Evolutionary conservation across 345 rosid genomes (phyloP).

Genomic region (Euphorbia tirucalli): DNA sequence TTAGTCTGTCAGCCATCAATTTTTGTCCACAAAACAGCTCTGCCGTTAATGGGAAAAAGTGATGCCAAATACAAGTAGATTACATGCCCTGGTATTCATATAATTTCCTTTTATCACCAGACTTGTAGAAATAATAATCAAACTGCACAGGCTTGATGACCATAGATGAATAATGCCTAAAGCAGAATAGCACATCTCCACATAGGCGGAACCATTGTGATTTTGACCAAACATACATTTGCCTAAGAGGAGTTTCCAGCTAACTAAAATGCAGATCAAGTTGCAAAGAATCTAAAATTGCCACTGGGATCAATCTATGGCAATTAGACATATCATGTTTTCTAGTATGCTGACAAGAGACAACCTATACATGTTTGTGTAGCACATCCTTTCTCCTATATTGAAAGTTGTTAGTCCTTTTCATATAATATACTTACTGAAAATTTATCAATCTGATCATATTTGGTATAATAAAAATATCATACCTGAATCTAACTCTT

Average conservation of each 20-base stretch:
- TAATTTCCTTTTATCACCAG: not conserved
- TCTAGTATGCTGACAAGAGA: not conserved
- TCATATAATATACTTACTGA: not conserved
- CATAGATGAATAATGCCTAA: not conserved
- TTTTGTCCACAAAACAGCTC: not conserved
- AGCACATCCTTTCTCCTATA: not conserved
- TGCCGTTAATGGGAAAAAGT: not conserved
- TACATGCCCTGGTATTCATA: not conserved
- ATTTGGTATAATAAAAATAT: not conserved
- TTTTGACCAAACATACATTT: no score
- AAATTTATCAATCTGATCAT: conserved; percentile 9
- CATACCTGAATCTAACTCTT: conserved; percentile 39
- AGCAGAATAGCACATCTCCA: not conserved
- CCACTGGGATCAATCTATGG: conserved; percentile 1
- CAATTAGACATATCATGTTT: not conserved
- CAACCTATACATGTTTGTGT: not conserved
- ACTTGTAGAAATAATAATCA: not conserved
- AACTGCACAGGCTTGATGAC: no score
- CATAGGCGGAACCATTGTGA: not conserved
- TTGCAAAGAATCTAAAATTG: not conserved
- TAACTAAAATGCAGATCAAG: no score
- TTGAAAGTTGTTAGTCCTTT: not conserved
- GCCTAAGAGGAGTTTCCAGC: no score
- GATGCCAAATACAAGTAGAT: not conserved
- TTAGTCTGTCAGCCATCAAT: not conserved